Conservation (phyloP, 768 basidiomycete genomes). For the Rhodocollybia butyracea region DNA sequence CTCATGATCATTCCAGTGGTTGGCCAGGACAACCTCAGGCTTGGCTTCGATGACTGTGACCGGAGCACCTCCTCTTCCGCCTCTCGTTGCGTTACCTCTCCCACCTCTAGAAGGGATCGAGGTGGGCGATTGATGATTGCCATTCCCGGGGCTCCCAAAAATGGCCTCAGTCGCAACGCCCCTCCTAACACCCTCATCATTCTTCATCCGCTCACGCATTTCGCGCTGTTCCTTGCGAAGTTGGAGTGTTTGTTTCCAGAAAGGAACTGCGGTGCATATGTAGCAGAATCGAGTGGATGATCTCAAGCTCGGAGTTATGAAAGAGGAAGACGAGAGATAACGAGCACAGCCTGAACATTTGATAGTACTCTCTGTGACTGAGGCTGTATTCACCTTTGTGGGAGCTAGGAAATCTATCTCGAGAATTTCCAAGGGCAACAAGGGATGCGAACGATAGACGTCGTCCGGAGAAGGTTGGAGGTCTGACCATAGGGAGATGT, state of each 20-base stretch:
- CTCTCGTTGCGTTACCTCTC: no score
- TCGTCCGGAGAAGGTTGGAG: not conserved
- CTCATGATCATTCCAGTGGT: no score
- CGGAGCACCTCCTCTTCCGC: no score
- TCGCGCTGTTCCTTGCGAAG: not conserved
- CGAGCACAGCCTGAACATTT: not conserved
- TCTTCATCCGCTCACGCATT: not conserved
- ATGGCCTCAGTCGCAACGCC: not conserved
- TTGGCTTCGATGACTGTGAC: no score
- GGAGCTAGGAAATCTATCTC: no score
- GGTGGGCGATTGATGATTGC: no score
- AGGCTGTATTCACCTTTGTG: not conserved
- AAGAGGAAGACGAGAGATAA: not conserved
- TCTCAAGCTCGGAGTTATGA: not conserved
- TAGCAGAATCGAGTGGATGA: not conserved
- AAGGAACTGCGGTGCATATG: not conserved
- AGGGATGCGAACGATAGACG: slow-evolving; percentile 5
- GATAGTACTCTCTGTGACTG: not conserved
- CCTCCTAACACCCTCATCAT: not conserved
- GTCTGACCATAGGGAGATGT: slow-evolving; percentile 1
- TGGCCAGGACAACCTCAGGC: no score
- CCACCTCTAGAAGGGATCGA: no score
- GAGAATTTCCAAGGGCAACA: slow-evolving; percentile 2
- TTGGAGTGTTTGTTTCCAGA: not conserved
- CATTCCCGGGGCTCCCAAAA: no score